Base-by-base conservation (phyloP, 2,329 filamentous ascomycete genomes). In the Neocatenulostroma microsporum region DNA sequence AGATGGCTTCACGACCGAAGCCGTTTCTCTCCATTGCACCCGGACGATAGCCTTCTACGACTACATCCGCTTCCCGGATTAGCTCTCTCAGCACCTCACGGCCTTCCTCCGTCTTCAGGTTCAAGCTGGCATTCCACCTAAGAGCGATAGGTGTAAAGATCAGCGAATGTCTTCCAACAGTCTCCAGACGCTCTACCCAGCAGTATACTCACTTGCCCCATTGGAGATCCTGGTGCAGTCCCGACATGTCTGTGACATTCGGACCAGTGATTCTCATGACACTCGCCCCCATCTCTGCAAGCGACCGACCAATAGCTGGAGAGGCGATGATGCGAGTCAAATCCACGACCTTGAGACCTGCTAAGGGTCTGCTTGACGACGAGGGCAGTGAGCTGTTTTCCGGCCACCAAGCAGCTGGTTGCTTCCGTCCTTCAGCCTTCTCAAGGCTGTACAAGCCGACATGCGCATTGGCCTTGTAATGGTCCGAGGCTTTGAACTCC, bases 301-400 rank as follows among this genome's bases (percentile, higher is more conserved):
- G 69, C 2, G 78, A 78, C 20, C 80, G 74, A 3, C 76, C 76
- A 46, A 86, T 78, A 4, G 78, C 75, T n/a, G 82, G 82, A 0
- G 81, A 82, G 3, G 82, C 82, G 45, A 87, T 84, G 50, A 86
- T 78, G 26, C 82, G 76, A 53, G 80, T 83, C 20, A 87, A 63
- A 53, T 88, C 83, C 4, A 87, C 69, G 5, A 87, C 81, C 46
- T 80, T 81, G 55, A 86, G 69, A 0, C 82, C 82, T 5, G 52
- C 68, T 41, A 64, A 76, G 49, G 48, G 57, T 29, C 61, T n/a
- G 9, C 19, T 30, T 15, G 41, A 49, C 26, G 21, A 47, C 21
- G 45, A 48, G 8, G 48, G 41, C 21, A 61, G 12, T 50, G 57
- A 40, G 53, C 34, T 20, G 12, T 48, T 34, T 17, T 49, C 46